Percentiles rank a stretch among this genome's conserved stretches.
phyloP scores from a whole-genome alignment of 768 basidiomycete genomes.

The Sarcodon sp. region DNA sequence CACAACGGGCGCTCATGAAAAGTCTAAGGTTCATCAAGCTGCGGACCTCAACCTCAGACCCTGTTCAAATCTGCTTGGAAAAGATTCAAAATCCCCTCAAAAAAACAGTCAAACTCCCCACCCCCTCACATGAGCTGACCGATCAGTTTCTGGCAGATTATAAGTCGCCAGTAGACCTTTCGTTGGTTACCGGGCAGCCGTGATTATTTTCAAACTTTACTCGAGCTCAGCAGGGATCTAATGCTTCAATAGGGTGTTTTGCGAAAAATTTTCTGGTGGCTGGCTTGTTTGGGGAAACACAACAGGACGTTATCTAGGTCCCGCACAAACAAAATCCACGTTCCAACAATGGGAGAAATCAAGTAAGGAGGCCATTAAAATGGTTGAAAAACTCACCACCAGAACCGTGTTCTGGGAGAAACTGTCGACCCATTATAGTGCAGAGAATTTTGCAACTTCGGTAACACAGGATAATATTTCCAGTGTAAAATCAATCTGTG shows the following conservation, averaged over 20 bases:
- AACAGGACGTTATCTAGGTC: slow-evolving; percentile 31
- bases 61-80: slow-evolving; percentile 47
- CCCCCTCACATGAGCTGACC: slow-evolving; percentile 40
- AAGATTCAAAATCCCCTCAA: slow-evolving; percentile 59
- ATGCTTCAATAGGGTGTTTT: slow-evolving; percentile 26
- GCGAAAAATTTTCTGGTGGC: slow-evolving; percentile 46
- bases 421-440: slow-evolving; percentile 54
- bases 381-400: slow-evolving; percentile 33
- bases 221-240: neutral
- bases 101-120: slow-evolving; percentile 28
- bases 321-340: slow-evolving; percentile 33
- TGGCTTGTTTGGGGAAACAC: slow-evolving; percentile 54
- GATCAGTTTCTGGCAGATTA: slow-evolving; percentile 42
- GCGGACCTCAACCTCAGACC: slow-evolving; percentile 49
- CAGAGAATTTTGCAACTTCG: slow-evolving; percentile 61
- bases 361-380: slow-evolving; percentile 35
- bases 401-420: slow-evolving; percentile 54
- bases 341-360: slow-evolving; percentile 47
- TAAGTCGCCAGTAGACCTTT: slow-evolving; percentile 31
- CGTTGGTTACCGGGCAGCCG: slow-evolving; percentile 24
- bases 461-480: slow-evolving; percentile 61
- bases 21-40: slow-evolving; percentile 67
- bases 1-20: slow-evolving; percentile 68
- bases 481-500: slow-evolving; percentile 66
- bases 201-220: slow-evolving; percentile 14